phyloP scores from a whole-genome alignment of 352 stramenopile genomes.

The Phytophthora citrophthora region DNA sequence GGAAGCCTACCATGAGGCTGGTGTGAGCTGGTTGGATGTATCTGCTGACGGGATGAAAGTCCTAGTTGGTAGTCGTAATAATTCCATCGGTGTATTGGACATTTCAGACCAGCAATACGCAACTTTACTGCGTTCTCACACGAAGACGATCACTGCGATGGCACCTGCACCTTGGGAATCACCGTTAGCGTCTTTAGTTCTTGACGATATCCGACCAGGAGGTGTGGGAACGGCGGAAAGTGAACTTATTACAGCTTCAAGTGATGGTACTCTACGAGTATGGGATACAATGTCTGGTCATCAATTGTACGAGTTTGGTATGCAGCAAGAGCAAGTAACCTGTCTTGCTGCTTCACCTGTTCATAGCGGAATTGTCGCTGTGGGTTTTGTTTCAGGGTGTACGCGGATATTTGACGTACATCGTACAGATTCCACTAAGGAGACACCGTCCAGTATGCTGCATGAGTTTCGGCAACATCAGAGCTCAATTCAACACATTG shows the following conservation, averaged over 20 bases:
- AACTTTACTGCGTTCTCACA: constrained; percentile 84
- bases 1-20: constrained; percentile 84
- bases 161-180: constrained; percentile 30
- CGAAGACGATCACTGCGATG: constrained; percentile 50
- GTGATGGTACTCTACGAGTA: constrained; percentile 85
- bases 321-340: constrained; percentile 68
- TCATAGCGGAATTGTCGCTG: constrained; percentile 53
- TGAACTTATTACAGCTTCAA: constrained; percentile 69
- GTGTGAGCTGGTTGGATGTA: constrained; percentile 71
- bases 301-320: constrained; percentile 88
- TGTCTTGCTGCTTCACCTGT: constrained; percentile 58
- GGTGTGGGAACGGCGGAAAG: constrained; percentile 5
- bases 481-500: constrained; percentile 63
- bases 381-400: constrained; percentile 81
- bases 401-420: constrained; percentile 88
- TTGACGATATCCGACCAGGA: constrained; percentile 12
- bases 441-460: constrained; percentile 41
- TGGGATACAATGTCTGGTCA: constrained; percentile 71
- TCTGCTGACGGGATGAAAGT: constrained; percentile 84
- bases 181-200: constrained; percentile 26
- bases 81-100: constrained; percentile 87
- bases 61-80: constrained; percentile 70
- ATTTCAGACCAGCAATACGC: constrained; percentile 84
- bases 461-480: constrained; percentile 89
- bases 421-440: not conserved